A percentile compares a stretch with the other conserved stretches of the same genome.
Conservation (phyloP, 805 yeast species). For the Saturnispora halmiae region DNA sequence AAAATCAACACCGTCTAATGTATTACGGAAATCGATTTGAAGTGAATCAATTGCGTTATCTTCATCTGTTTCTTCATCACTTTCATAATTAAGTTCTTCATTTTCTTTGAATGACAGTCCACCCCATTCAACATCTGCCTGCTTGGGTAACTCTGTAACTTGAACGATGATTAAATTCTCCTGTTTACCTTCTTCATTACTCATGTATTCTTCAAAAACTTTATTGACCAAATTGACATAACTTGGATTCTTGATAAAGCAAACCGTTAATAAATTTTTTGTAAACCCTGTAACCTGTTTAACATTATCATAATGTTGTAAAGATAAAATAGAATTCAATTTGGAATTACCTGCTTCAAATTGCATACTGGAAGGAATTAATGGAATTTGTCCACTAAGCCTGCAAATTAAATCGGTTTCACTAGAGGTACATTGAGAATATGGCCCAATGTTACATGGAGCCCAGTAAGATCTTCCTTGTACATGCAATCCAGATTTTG, state of each 20-base stretch:
- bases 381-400: conserved; percentile 87
- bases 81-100: conserved; percentile 35
- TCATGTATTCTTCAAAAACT: conserved; percentile 39
- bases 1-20: conserved; percentile 33
- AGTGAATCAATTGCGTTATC: conserved; percentile 20
- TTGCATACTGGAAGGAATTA: conserved; percentile 64
- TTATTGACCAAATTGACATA: conserved; percentile 27
- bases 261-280: conserved; percentile 40
- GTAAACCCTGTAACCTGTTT: conserved; percentile 42
- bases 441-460: conserved; percentile 96
- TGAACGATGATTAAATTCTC: conserved; percentile 38
- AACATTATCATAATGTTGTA: conserved; percentile 68
- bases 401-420: conserved; percentile 40
- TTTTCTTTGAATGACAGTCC: conserved; percentile 44
- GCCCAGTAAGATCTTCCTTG: conserved; percentile 97
- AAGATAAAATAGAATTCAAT: conserved; percentile 42
- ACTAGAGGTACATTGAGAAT: conserved; percentile 72
- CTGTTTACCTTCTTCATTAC: conserved; percentile 13
- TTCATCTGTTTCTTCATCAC: conserved; percentile 25
- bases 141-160: conserved; percentile 51
- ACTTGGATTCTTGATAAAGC: conserved; percentile 39
- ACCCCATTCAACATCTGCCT: conserved; percentile 67
- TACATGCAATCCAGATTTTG: conserved; percentile 71
- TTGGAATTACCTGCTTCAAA: conserved; percentile 25
- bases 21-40: conserved; percentile 36